phyloP scores from a whole-genome alignment of 2,329 filamentous ascomycete species.

The Penicillium olsonii region DNA sequence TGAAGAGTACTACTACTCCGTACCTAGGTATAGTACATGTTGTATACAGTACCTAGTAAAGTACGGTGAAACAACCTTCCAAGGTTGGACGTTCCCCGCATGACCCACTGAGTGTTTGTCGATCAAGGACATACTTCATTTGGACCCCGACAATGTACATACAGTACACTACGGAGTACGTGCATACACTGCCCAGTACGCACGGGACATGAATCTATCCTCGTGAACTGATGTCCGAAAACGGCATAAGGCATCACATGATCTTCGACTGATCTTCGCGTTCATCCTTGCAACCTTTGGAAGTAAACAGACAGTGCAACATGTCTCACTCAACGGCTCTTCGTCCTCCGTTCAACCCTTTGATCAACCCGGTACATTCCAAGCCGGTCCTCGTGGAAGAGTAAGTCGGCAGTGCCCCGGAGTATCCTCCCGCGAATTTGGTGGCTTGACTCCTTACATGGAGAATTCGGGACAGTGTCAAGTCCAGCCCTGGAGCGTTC shows the following conservation, averaged over 20 bases:
- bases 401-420: constrained; percentile 34
- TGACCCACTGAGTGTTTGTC: no score
- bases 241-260: constrained; percentile 9
- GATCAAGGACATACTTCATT: no score
- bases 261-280: not conserved
- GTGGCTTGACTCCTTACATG: constrained; percentile 8
- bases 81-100: no score
- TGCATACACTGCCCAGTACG: not conserved
- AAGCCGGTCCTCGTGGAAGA: constrained; percentile 54
- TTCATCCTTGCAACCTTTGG: no score
- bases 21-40: no score
- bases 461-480: not conserved
- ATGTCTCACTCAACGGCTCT: constrained; percentile 16
- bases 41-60: no score
- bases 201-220: not conserved
- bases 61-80: no score
- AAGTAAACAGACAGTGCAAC: not conserved
- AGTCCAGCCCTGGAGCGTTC: no score
- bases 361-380: constrained; percentile 52
- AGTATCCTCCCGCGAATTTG: not conserved
- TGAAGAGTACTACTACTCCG: no score
- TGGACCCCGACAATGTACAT: no score
- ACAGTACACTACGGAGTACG: no score
- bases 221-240: constrained; percentile 17
- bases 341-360: constrained; percentile 48